These are phyloP conservation scores for Arthrobotrys sinensis DNA, from an alignment of 2,329 filamentous ascomycete genomes.

Conservation along the genomic window DNA sequence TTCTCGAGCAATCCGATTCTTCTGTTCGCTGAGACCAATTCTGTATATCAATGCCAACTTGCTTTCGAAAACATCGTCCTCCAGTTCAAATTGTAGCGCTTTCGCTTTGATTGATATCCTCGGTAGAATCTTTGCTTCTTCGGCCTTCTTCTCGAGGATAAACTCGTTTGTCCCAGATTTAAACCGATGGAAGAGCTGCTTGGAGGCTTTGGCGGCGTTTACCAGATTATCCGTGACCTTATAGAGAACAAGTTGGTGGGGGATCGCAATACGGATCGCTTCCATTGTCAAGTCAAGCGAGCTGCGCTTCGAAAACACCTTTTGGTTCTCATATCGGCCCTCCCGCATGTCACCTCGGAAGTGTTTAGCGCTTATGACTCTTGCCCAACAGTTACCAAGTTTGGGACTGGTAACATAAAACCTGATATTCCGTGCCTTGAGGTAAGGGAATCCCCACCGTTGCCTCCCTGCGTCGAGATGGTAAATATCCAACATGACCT, in stretches of 20 bases:
- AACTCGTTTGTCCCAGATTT: slow-evolving; percentile 89
- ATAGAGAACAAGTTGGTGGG: slow-evolving; percentile 90
- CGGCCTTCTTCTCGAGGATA: slow-evolving; percentile 85
- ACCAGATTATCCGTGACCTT: slow-evolving; percentile 93
- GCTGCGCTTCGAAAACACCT: slow-evolving; percentile 70
- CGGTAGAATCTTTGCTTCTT: slow-evolving; percentile 87
- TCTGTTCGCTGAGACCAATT: slow-evolving; percentile 87
- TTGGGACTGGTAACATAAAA: slow-evolving; percentile 89
- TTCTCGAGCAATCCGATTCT: slow-evolving; percentile 88
- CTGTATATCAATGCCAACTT: slow-evolving; percentile 95
- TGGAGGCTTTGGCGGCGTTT: slow-evolving; percentile 86
- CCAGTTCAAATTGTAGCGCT: slow-evolving; percentile 88
- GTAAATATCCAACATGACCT: slow-evolving; percentile 90
- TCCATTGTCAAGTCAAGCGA: slow-evolving; percentile 88
- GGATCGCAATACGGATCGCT: slow-evolving; percentile 87
- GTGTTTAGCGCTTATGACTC: slow-evolving; percentile 86
- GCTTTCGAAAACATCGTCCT: slow-evolving; percentile 98
- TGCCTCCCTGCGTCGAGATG: slow-evolving; percentile 86
- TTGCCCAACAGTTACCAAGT: slow-evolving; percentile 86
- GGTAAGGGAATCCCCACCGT: slow-evolving; percentile 87
- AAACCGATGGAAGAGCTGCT: slow-evolving; percentile 95
- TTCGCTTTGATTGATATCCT: slow-evolving; percentile 86
- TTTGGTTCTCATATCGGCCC: slow-evolving; percentile 69
- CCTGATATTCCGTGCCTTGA: slow-evolving; percentile 83
- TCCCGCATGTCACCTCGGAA: slow-evolving; percentile 85